Base-by-base conservation (phyloP, 352 stramenopile genomes). In the Proteromonas lacertae region DNA sequence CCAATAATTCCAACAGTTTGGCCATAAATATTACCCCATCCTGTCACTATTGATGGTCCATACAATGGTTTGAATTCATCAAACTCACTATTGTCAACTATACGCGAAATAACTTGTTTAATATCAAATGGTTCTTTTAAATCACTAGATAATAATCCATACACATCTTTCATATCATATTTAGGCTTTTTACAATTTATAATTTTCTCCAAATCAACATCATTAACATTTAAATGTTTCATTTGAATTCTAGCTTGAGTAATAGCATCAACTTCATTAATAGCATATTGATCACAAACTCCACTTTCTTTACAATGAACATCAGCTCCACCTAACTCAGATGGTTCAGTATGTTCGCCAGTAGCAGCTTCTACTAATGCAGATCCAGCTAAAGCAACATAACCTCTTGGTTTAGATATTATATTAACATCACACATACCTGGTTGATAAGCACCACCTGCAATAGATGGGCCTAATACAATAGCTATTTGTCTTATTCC, bases 61-160 rank as follows among this genome's bases (percentile, higher is more conserved):
- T 92, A 96, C 23, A 76, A 53, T 40, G 74, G 56, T 55, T 94
- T 94, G 60, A 93, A 93, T 57, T 96, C 83, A 48, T 92, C 70
- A 47, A 94, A 93, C 30, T 70, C 60, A 52, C 59, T 83, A 24
- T 78, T 79, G 51, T 96, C 83, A 17, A 94, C 62, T 32, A 95
- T 74, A 20, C 82, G 65, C 4, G 79, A 77, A 38, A 96, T 74
- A 22, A 94, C 24, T 45, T 88, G 73, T 35, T 78, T 57, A 26
- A 94, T 68, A 49, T 94, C 78, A 41, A 93, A 91, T 9, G 71
- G 66, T 52, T 92, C 80, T 36, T 81, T 78, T 23, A 71, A 53
- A 45, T 93, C 78, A 32, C 68, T 55, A 1, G 82, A 76, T 41
- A 94, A 75, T 23, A 94, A 60, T 0, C 74, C 79, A 7, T 69